Conservation (phyloP, 2,329 filamentous ascomycete genomes). For the Aspergillus sojae region DNA sequence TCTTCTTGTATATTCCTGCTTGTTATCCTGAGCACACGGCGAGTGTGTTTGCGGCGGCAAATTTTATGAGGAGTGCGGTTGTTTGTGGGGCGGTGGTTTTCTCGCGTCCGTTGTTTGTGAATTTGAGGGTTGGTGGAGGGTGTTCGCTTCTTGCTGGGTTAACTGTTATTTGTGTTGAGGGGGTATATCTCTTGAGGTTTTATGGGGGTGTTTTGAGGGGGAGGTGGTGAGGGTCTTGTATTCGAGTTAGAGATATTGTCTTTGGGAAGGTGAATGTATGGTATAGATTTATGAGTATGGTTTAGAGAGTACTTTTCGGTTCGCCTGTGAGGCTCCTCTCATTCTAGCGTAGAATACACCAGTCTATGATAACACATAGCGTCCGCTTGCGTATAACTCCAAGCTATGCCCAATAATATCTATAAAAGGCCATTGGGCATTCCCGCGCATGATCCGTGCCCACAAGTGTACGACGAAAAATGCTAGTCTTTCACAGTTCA, state of each 20-base stretch:
- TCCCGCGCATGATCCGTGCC: constrained; percentile 28
- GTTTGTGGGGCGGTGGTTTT: constrained; percentile 40
- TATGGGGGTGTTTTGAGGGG: background rate
- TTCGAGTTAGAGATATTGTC: too few species aligned
- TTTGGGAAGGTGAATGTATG: too few species aligned
- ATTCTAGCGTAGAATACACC: too few species aligned
- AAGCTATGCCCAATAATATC: constrained; percentile 45
- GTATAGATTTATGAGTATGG: too few species aligned
- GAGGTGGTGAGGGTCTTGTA: background rate
- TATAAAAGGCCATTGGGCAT: constrained; percentile 48
- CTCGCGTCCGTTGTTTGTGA: constrained; percentile 27
- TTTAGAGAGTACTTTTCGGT: too few species aligned
- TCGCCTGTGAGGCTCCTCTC: too few species aligned
- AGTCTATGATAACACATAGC: background rate
- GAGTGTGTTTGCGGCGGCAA: constrained; percentile 36
- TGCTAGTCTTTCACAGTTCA: constrained; percentile 16
- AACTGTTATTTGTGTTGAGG: constrained; percentile 24
- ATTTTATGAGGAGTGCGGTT: constrained; percentile 34
- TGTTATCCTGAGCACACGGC: constrained; percentile 32
- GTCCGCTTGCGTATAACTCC: constrained; percentile 31
- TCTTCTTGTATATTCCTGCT: constrained; percentile 37
- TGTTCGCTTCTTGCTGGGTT: constrained; percentile 38
- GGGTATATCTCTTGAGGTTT: constrained; percentile 13
- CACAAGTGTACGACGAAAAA: constrained; percentile 23
- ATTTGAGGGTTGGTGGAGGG: constrained; percentile 31